Evolutionary conservation across 306 rosid genomes (phyloP).

Genomic region (Gastrolobium bilobum): DNA sequence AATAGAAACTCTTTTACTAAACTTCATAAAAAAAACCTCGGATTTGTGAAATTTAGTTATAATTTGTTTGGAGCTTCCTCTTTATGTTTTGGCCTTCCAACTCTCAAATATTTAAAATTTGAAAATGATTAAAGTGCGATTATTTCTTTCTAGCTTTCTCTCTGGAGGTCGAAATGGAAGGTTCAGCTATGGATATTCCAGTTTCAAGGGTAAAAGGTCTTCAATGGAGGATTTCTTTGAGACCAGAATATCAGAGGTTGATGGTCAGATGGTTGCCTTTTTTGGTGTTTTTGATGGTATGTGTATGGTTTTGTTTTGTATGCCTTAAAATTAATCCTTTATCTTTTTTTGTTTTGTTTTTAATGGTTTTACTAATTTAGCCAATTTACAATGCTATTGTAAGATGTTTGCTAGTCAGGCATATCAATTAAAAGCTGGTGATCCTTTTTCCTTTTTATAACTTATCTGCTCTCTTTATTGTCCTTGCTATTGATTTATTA

Average conservation of each 20-base stretch:
- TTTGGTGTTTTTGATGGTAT: slow-evolving; percentile 96
- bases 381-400: not conserved
- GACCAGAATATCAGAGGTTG: slow-evolving; percentile 78
- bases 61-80: slow-evolving; percentile 6
- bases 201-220: slow-evolving; percentile 91
- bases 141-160: slow-evolving; percentile 60
- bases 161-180: slow-evolving; percentile 70
- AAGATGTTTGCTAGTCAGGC: slow-evolving; percentile 20
- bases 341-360: not conserved
- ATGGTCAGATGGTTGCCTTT: slow-evolving; percentile 90
- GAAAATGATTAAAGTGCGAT: slow-evolving; percentile 29
- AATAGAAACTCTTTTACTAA: slow-evolving; percentile 19
- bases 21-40: not conserved
- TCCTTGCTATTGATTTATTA: not conserved
- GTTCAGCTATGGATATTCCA: slow-evolving; percentile 92
- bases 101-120: slow-evolving; percentile 38
- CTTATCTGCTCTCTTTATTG: slow-evolving; percentile 8
- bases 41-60: slow-evolving; percentile 25
- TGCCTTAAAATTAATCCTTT: slow-evolving; percentile 23
- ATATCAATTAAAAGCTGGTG: slow-evolving; percentile 2
- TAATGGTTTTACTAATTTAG: not conserved
- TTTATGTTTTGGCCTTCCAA: slow-evolving; percentile 6
- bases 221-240: slow-evolving; percentile 96
- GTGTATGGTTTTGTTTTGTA: slow-evolving; percentile 37
- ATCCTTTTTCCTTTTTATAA: slow-evolving; percentile 29